phyloP scores from a whole-genome alignment of 2,329 filamentous ascomycete genomes.

The Paraconiothyrium sp. region DNA sequence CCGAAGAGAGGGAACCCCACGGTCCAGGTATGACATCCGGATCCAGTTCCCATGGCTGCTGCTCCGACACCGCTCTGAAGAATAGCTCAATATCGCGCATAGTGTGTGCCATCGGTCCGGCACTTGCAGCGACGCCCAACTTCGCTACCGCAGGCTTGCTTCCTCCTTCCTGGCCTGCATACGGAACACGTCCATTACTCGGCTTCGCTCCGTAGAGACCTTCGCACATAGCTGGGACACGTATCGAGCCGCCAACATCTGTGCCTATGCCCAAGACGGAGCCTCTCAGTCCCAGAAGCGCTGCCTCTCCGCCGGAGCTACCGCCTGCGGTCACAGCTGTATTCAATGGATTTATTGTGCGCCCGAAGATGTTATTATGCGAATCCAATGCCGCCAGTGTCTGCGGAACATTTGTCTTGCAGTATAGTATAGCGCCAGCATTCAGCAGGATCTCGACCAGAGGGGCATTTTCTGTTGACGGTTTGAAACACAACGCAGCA shows the following conservation, averaged over 20 bases:
- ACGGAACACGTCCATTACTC: conserved; percentile 60
- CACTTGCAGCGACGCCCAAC: conserved; percentile 53
- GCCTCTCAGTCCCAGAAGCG: conserved; percentile 60
- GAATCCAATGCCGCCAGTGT: conserved; percentile 63
- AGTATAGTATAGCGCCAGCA: conserved; percentile 60
- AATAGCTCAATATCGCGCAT: conserved; percentile 63
- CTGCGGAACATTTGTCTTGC: conserved; percentile 65
- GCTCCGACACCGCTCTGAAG: conserved; percentile 62
- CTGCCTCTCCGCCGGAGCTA: conserved; percentile 63
- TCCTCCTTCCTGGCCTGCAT: conserved; percentile 61
- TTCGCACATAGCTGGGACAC: conserved; percentile 62
- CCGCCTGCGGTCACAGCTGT: conserved; percentile 61
- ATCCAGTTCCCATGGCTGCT: conserved; percentile 62
- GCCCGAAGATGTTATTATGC: conserved; percentile 61
- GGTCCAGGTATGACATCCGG: conserved; percentile 53
- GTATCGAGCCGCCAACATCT: conserved; percentile 64
- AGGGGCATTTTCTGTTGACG: conserved; percentile 48
- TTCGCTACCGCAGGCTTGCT: conserved; percentile 59
- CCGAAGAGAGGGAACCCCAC: conserved; percentile 45
- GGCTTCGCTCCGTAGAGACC: conserved; percentile 60
- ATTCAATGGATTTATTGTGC: conserved; percentile 60
- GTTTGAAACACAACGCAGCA: conserved; percentile 55
- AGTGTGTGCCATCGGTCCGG: conserved; percentile 58
- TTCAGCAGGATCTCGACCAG: conserved; percentile 56
- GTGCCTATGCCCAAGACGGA: conserved; percentile 63